A percentile compares a stretch with the other conserved stretches of the same genome.
Evolutionary conservation across 192 early-diverging fungal genomes (phyloP).

Genomic region (Chytriomyces sp.): DNA sequence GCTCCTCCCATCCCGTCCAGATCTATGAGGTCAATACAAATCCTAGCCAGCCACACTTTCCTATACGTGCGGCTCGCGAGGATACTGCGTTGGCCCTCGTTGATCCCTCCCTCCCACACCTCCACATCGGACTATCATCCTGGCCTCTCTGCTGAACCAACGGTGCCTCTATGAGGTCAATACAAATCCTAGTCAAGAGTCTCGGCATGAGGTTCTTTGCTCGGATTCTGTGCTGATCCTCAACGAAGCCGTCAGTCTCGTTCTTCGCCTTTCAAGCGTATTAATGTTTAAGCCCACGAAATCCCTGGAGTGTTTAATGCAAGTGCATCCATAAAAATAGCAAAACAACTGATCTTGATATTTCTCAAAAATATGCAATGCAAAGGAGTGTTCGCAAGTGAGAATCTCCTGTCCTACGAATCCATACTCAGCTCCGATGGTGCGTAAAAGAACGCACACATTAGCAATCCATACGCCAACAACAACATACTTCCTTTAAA

Average conservation of each 20-base stretch:
- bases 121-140: background rate
- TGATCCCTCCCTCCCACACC: background rate
- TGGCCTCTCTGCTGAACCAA: background rate
- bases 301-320: no score
- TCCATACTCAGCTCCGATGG: conserved; percentile 32
- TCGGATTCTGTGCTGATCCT: conserved; percentile 2
- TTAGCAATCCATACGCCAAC: conserved; percentile 80
- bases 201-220: background rate
- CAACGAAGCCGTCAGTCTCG: no score
- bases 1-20: no score
- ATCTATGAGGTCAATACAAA: conserved; percentile 19
- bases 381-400: no score
- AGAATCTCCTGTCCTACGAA: no score
- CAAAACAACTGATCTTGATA: no score
- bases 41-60: background rate
- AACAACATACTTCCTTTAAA: conserved; percentile 94
- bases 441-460: conserved; percentile 77
- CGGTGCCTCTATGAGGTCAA: conserved; percentile 12
- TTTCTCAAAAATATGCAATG: no score
- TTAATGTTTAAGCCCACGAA: no score
- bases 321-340: no score
- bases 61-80: background rate
- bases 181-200: conserved; percentile 6
- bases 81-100: background rate
- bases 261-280: no score